Evolutionary conservation across 495 filamentous ascomycete genomes (phyloP), one percentile per base, ranked within the genome.

Genomic region (Aspergillus asperescens): DNA sequence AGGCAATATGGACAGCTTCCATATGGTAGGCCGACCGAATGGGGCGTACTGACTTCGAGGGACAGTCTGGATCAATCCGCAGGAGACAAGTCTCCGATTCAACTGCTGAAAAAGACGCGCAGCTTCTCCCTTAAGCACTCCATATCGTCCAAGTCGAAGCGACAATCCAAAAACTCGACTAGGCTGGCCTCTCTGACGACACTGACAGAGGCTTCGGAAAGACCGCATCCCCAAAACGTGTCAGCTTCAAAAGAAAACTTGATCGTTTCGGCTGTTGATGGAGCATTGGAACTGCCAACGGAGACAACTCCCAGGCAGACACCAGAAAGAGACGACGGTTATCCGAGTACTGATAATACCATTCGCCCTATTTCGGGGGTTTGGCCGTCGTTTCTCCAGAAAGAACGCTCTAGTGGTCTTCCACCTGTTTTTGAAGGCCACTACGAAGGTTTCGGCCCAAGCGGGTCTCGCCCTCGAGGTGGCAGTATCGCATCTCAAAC

Each of bases 231-330:
- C 0, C 53, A 50, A 2, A 48, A 44, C 9, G 15, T 24, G 7
- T 59, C 61, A 1, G 46, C 43, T 24, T 61, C 62, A 5, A 67
- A 57, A 52, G 70, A 73, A 0, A 61, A 71, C 15, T 52, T 72
- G 7, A 58, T 64, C 5, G 47, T 68, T 1, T 76, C 72, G 1
- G 72, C 72, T 4, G 64, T 76, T 1, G 68, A 74, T 34, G 72
- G 72, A 1, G 52, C 63, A 1, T 54, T 72, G 15, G 72, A 76
- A 37, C 54, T 76, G 19, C 66, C 72, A 32, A 61, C 72, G 24
- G 70, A 76, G 40, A 66, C 58, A 13, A 73, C 70, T 1, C 72
- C 72, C 3, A 57, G 59, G 6, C 70, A 73, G 25, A 74, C 71
- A 1, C 72, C 72, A n/a, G 72, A 76, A 40, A 61, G 57, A 2